Conservation (phyloP, 257 asterid species). For the Salvia miltiorrhiza region DNA sequence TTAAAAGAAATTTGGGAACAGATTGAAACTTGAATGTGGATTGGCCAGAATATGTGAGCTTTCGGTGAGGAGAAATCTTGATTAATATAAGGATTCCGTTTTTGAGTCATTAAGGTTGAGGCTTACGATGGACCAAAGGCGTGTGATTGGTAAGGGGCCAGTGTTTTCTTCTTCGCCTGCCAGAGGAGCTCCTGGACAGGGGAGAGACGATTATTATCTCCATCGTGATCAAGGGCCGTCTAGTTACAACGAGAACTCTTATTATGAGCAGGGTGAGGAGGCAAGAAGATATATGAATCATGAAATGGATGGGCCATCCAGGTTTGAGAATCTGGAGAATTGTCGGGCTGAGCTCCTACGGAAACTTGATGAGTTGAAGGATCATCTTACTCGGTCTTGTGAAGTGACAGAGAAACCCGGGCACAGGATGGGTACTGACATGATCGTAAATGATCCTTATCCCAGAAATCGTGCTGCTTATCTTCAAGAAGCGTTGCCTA, state of each 20-base stretch:
- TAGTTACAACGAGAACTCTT: constrained; percentile 35
- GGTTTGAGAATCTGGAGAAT: constrained; percentile 55
- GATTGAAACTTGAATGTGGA: constrained; percentile 24
- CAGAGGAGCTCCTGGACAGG: constrained; percentile 27
- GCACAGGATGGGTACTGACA: constrained; percentile 35
- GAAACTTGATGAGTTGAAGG: constrained; percentile 73
- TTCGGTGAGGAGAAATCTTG: constrained; percentile 21
- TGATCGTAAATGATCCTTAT: constrained; percentile 37
- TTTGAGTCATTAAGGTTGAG: constrained; percentile 38
- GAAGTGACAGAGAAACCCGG: constrained; percentile 45
- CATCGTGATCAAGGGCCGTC: constrained; percentile 57
- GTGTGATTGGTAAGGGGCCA: constrained; percentile 23
- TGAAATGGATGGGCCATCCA: constrained; percentile 38
- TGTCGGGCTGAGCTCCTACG: constrained; percentile 70
- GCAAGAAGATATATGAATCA: constrained; percentile 36
- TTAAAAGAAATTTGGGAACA: constrained; percentile 23
- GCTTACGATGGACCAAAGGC: constrained; percentile 33
- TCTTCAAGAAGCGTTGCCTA: constrained; percentile 35
- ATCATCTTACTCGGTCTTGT: constrained; percentile 66
- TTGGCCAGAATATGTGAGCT: constrained; percentile 31
- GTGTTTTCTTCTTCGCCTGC: constrained; percentile 23
- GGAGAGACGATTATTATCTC: constrained; percentile 31
- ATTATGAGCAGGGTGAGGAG: constrained; percentile 40
- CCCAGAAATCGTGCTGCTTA: constrained; percentile 33
- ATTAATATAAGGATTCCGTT: constrained; percentile 32